Conservation (phyloP, 306 rosid genomes). For the Boehmeria nivea region DNA sequence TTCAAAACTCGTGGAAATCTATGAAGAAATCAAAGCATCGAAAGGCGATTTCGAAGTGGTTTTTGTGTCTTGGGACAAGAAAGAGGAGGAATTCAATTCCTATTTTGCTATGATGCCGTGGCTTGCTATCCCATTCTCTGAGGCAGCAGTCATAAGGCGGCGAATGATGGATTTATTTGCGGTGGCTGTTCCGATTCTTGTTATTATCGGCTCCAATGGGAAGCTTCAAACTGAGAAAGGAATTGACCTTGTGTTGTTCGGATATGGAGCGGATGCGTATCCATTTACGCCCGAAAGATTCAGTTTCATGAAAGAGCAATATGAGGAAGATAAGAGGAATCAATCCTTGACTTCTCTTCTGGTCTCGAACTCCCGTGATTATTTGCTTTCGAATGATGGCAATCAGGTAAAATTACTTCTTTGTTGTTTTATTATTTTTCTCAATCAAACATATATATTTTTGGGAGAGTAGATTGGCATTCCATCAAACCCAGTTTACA, state of each 20-base stretch:
- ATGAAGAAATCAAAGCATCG: slow-evolving; percentile 25
- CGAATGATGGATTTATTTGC: slow-evolving; percentile 23
- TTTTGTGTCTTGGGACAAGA: slow-evolving; percentile 32
- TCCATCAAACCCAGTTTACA: too few species aligned
- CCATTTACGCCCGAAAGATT: slow-evolving; percentile 33
- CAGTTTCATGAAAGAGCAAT: slow-evolving; percentile 22
- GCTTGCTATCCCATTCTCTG: slow-evolving; percentile 39
- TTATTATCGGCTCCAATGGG: slow-evolving; percentile 32
- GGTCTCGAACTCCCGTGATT: slow-evolving; percentile 38
- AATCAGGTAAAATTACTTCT: too few species aligned
- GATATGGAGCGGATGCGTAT: slow-evolving; percentile 32
- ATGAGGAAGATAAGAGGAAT: slow-evolving; percentile 23
- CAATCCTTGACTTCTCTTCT: slow-evolving; percentile 31
- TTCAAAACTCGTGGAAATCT: slow-evolving; percentile 26
- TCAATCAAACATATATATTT: too few species aligned
- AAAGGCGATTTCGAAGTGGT: slow-evolving; percentile 33
- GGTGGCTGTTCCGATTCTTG: slow-evolving; percentile 30
- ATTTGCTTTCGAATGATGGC: too few species aligned
- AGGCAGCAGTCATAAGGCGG: slow-evolving; percentile 22
- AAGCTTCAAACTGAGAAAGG: slow-evolving; percentile 23
- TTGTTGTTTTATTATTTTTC: too few species aligned
- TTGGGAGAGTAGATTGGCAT: too few species aligned
- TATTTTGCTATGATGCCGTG: slow-evolving; percentile 50
- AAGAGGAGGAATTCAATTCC: slow-evolving; percentile 26
- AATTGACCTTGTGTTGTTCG: slow-evolving; percentile 13